Conservation (phyloP, 176 grass and related monocot species). For the Musa beccarii region DNA sequence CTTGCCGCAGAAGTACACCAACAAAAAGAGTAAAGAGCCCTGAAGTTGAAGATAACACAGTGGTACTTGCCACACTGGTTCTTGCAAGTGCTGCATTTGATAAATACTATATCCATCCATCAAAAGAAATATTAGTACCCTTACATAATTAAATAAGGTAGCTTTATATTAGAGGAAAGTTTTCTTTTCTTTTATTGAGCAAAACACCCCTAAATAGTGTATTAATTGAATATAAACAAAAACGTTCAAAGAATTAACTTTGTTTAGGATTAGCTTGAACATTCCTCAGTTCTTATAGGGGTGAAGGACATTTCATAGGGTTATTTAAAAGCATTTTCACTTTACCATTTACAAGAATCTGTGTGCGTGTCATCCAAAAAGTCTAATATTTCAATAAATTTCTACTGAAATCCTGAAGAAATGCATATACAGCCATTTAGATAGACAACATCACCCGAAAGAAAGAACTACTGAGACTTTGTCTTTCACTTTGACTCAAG, state of each 20-base stretch:
- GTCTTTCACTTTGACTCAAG: no score
- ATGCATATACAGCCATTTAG: background rate
- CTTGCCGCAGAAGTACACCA: slow-evolving; percentile 82
- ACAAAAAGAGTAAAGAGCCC: slow-evolving; percentile 93
- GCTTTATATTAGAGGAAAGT: background rate
- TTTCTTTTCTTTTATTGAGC: background rate
- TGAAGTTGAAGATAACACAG: slow-evolving; percentile 90
- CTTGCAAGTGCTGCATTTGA: slow-evolving; percentile 98
- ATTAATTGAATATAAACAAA: background rate
- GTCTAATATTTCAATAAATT: background rate
- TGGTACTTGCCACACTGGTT: slow-evolving; percentile 97
- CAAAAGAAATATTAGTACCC: slow-evolving; percentile 23
- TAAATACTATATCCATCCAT: slow-evolving; percentile 71
- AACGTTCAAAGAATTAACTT: background rate
- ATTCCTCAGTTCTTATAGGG: background rate
- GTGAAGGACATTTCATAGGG: background rate
- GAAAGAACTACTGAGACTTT: background rate
- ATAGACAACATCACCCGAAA: background rate
- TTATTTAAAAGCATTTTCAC: background rate
- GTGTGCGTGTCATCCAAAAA: background rate
- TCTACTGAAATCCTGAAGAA: background rate
- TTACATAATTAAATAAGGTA: slow-evolving; percentile 2
- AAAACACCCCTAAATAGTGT: background rate
- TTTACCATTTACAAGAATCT: background rate
- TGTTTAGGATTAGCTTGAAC: background rate